Evolutionary conservation across 208 protist genomes (phyloP), one percentile per base, ranked within the genome.

Genomic region (Phytomonas sp.): DNA sequence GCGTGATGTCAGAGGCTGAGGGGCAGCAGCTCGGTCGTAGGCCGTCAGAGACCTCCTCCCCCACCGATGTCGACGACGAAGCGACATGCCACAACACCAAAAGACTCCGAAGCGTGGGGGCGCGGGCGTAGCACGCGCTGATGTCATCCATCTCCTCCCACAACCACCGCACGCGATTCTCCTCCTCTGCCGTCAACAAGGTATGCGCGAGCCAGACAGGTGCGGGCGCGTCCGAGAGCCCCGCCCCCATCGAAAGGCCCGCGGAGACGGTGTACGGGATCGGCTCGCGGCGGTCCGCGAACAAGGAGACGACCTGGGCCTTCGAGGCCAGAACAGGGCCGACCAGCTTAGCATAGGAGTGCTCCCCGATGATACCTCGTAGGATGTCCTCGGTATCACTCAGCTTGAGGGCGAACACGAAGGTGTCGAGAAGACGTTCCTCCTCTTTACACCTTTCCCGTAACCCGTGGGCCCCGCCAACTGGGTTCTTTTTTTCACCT

Each of bases 141-240:
- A 83, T 66, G 37, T 78, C 62, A 2, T 60, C 67, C 3, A 72
- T 77, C 74, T 94, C 88, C 78, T 94, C 85, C 62, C 74, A 72
- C 34, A 94, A 66, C 87, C 89, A 94, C 60, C 80, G 80, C 36
- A 94, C 70, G 30, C 84, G 82, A 60, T 87, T 84, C n/a, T 83
- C 80, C 73, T 94, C 89, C 20, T 94, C 89, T 3, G 76, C 73
- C 29, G 75, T 84, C 28, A 94, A 77, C 37, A 94, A 69, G 23
- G 84, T 60, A 11, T 81, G 82, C 9, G 79, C 85, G 43, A 80
- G 56, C 32, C 29, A 40, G 11, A 20, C 17, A 17, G 11, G 46
- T 26, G 20, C 46, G 46, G 13, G 0, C 20, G 9, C 46, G 11
- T 26, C 17, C 11, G 46, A 20, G 20, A 56, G 46, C 46, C 46